These are phyloP conservation scores for Leucogyrophana mollusca DNA, from an alignment of 768 basidiomycete species.

Conservation along the genomic window DNA sequence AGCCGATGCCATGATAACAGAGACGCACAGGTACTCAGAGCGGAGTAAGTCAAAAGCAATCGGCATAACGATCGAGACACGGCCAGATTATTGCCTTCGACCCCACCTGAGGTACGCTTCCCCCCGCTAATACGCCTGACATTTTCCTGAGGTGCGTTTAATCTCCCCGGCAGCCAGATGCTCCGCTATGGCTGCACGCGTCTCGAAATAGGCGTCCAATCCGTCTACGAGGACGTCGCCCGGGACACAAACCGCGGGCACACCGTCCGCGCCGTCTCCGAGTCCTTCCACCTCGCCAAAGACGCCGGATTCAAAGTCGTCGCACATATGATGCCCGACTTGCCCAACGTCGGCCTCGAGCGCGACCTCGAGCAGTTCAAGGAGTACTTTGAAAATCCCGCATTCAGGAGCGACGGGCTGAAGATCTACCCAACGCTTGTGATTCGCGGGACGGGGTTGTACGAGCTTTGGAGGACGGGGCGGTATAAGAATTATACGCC, in stretches of 20 bases:
- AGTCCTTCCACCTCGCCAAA: constrained; percentile 96
- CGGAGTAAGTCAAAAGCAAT: constrained; percentile 98
- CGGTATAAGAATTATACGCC: constrained; percentile 99
- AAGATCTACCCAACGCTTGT: constrained; percentile 99
- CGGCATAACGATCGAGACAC: constrained; percentile 97
- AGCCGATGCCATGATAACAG: not conserved
- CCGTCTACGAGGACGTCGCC: constrained; percentile 98
- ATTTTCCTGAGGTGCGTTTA: not conserved
- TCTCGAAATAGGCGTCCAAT: constrained; percentile 97
- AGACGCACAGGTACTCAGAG: constrained; percentile 75
- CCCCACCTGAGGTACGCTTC: constrained; percentile 81
- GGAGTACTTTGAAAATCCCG: constrained; percentile 98
- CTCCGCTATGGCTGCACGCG: constrained; percentile 98
- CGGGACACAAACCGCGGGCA: constrained; percentile 98
- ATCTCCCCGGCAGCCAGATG: constrained; percentile 74
- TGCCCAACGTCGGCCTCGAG: constrained; percentile 96
- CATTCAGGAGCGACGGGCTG: constrained; percentile 93
- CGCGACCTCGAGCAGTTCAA: constrained; percentile 98
- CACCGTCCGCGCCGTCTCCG: constrained; percentile 95
- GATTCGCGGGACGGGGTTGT: constrained; percentile 93
- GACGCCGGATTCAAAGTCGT: constrained; percentile 99
- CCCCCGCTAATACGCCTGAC: not conserved
- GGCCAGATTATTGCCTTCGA: constrained; percentile 96
- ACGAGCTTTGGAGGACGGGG: constrained; percentile 96
- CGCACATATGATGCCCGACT: constrained; percentile 99